These are phyloP conservation scores for Dipteronia sinensis DNA, from an alignment of 345 rosid genomes.

Conservation along the genomic window DNA sequence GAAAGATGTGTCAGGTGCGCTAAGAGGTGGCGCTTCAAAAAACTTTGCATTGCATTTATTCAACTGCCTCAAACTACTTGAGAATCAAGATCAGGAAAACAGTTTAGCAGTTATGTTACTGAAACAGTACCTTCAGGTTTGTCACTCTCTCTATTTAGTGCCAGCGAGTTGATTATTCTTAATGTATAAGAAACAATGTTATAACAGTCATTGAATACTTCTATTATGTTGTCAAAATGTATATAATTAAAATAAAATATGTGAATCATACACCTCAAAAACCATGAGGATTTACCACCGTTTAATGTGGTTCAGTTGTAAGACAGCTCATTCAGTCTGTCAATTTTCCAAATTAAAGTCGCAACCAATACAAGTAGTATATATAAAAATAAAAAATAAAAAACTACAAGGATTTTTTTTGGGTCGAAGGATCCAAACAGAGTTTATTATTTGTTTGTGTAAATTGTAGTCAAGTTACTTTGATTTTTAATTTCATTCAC, in stretches of 20 bases:
- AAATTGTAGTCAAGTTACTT: no score
- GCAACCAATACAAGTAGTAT: no score
- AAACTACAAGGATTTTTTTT: neutral
- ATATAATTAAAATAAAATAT: no score
- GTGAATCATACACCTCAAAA: neutral
- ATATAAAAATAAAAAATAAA: no score
- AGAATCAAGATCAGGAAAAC: neutral
- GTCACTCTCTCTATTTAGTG: neutral
- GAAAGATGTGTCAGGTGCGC: slow-evolving; percentile 1
- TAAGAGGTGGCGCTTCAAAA: neutral
- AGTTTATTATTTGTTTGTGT: neutral
- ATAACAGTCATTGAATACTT: neutral
- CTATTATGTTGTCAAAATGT: neutral
- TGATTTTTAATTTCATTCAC: no score
- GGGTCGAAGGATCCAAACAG: neutral
- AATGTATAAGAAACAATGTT: neutral
- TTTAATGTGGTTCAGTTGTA: no score
- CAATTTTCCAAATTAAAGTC: no score
- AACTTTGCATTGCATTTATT: neutral
- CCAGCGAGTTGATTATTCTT: neutral
- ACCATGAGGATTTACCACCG: no score
- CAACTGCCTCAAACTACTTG: neutral
- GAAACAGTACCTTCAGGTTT: neutral
- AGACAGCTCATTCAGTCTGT: no score
- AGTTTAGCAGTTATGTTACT: neutral